Evolutionary conservation across 352 stramenopile genomes (phyloP), one percentile per base, ranked within the genome.

Genomic region (Phytophthora cryptogea): DNA sequence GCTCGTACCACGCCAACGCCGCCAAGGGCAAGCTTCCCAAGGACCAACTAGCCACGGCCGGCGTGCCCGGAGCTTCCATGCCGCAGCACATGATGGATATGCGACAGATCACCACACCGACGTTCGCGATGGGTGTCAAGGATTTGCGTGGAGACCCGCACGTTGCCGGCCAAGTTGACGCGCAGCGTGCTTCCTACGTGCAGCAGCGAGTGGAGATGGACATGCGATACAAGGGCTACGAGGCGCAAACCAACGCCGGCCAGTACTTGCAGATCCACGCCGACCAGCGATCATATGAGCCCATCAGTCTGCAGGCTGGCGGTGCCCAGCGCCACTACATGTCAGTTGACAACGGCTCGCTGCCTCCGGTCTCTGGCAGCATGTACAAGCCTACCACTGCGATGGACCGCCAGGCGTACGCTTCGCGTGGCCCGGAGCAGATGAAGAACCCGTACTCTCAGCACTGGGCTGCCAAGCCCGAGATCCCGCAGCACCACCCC

Each of bases 81-180:
- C 78, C 79, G 28, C 74, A 81, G 49, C 69, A 76, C 63, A 90
- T 92, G 66, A 93, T 91, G 80, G 80, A 91, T 53, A 93, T 91
- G 80, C 80, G 82, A 46, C 81, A 90, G 69, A 86, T 91, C 33
- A 91, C 82, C 4, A 86, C 76, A 47, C 83, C 83, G 5, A 69
- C 72, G 13, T 90, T 76, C 61, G 66, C 63, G 44, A 63, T 66
- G 46, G 66, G 64, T 26, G 56, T 73, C 8, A 89, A 89, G 64
- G 78, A 88, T 33, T 56, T 72, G 43, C 62, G 60, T 4, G 63
- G 43, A 39, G 70, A 74, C 23, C 28, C 72, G 36, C 76, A 72
- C n/a, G 23, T 63, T 28, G 46, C 41, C 11, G 57, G 66, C 13
- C 54, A 68, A 27, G 45, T 65, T 17, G 73, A 83, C 9, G 36